phyloP scores from a whole-genome alignment of 2,329 filamentous ascomycete species.

The Penicillium decumbens region DNA sequence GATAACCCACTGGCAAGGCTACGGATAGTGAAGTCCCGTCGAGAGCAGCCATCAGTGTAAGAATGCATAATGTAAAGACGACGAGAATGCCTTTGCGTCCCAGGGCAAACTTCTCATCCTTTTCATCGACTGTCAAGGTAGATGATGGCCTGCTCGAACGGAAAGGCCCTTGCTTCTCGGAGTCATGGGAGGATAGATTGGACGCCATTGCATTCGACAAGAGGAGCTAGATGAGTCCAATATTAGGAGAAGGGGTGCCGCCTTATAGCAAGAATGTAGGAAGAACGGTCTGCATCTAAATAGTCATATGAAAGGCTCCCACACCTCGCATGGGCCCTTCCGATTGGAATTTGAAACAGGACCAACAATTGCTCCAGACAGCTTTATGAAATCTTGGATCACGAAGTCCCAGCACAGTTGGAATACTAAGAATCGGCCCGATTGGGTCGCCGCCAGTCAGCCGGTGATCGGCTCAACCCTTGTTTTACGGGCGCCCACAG shows the following conservation, averaged over 20 bases:
- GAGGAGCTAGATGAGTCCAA: not conserved
- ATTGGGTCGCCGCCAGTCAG: constrained; percentile 5
- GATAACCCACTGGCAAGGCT: constrained; percentile 18
- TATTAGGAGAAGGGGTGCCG: not conserved
- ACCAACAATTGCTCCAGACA: constrained; percentile 1
- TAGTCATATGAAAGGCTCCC: not conserved
- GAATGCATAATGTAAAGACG: constrained; percentile 20
- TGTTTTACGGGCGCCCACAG: not conserved
- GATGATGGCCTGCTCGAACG: constrained; percentile 10
- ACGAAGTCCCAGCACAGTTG: not conserved
- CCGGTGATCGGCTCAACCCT: constrained; percentile 9
- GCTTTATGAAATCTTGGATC: not conserved
- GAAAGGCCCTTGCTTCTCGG: constrained; percentile 2
- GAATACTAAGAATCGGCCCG: constrained; percentile 17
- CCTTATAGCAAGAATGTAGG: not conserved
- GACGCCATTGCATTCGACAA: not conserved
- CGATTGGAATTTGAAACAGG: constrained; percentile 5
- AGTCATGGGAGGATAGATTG: constrained; percentile 9
- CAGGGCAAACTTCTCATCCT: constrained; percentile 19
- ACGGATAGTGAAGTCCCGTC: constrained; percentile 26
- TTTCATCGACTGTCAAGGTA: not conserved
- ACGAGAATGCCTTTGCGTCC: constrained; percentile 18
- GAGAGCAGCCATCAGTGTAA: constrained; percentile 25
- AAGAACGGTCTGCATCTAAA: not conserved
- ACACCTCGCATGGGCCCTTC: not conserved